A percentile compares a stretch with the other conserved stretches of the same genome.
Evolutionary conservation across 2,329 filamentous ascomycete species (phyloP).

Genomic region (Ramularia collo-cygni): DNA sequence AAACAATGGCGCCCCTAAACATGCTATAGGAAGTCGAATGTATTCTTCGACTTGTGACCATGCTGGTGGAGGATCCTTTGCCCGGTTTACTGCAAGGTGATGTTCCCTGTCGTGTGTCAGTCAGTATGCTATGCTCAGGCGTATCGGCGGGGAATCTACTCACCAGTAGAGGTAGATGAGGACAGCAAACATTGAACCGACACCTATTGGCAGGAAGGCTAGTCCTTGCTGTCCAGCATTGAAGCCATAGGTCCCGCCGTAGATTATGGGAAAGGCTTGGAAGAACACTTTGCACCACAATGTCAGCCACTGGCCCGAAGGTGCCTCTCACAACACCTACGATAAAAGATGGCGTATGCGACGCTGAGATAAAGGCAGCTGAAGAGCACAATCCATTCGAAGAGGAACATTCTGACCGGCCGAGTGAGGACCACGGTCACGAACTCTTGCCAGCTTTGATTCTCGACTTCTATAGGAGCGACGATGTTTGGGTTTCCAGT

Average conservation of each 20-base stretch:
- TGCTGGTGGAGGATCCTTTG: conserved; percentile 32
- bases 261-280: conserved; percentile 64
- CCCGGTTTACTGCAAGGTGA: conserved; percentile 48
- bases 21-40: conserved; percentile 64
- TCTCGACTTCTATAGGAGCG: conserved; percentile 58
- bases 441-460: conserved; percentile 49
- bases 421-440: conserved; percentile 63
- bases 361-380: conserved; percentile 62
- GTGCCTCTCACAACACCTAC: conserved; percentile 12
- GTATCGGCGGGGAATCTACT: no score
- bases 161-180: conserved; percentile 56
- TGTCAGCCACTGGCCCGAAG: not conserved
- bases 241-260: conserved; percentile 56
- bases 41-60: conserved; percentile 62
- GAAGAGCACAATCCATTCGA: conserved; percentile 66
- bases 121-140: no score
- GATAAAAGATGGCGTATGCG: conserved; percentile 60
- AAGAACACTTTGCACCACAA: conserved; percentile 51
- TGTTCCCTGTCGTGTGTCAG: conserved; percentile 39
- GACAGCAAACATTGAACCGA: conserved; percentile 54
- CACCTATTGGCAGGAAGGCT: conserved; percentile 61
- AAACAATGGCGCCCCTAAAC: conserved; percentile 40
- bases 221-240: conserved; percentile 59
- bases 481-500: conserved; percentile 48
- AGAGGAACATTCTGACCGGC: conserved; percentile 65